Percentiles rank a stretch among this genome's conserved stretches.
phyloP scores from a whole-genome alignment of 2,329 filamentous ascomycete genomes.

The Emericellopsis atlantica region DNA sequence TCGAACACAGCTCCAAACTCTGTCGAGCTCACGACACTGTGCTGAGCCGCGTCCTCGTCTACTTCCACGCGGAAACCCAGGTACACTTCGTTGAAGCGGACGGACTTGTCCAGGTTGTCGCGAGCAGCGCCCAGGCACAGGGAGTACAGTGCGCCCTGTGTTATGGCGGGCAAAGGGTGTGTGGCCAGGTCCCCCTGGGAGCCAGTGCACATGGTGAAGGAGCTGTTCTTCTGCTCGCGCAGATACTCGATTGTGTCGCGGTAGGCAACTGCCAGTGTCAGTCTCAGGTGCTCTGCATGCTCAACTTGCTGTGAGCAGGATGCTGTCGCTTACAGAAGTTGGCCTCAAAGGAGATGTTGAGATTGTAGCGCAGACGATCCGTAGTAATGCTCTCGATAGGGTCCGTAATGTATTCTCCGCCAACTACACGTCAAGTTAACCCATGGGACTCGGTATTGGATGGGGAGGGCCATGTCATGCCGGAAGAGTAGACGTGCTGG shows the following conservation, averaged over 20 bases:
- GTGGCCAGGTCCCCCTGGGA: conserved; percentile 11
- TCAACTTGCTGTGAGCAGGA: neutral
- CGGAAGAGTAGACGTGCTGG: conserved; percentile 21
- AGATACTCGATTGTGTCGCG: conserved; percentile 17
- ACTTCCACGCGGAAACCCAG: conserved; percentile 14
- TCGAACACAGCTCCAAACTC: conserved; percentile 4
- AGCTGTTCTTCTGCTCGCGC: conserved; percentile 13
- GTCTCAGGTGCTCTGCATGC: neutral
- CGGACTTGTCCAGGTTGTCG: conserved; percentile 15
- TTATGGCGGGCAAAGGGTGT: conserved; percentile 11
- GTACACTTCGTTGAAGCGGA: conserved; percentile 26
- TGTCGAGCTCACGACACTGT: neutral
- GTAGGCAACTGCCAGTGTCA: conserved; percentile 12
- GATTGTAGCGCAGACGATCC: conserved; percentile 8
- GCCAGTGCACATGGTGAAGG: conserved; percentile 20
- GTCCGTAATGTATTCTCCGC: conserved; percentile 10
- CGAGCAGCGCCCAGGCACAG: conserved; percentile 15
- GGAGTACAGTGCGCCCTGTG: conserved; percentile 23
- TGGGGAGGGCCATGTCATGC: conserved; percentile 7
- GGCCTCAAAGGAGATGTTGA: conserved; percentile 12
- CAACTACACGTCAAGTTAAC: conserved; percentile 7
- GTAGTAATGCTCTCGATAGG: conserved; percentile 10
- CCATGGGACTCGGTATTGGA: neutral
- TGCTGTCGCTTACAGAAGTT: conserved; percentile 16
- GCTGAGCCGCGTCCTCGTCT: neutral